Evolutionary conservation across 2,329 filamentous ascomycete species (phyloP), one percentile per base, ranked within the genome.

Genomic region (Penicillium glabrum): DNA sequence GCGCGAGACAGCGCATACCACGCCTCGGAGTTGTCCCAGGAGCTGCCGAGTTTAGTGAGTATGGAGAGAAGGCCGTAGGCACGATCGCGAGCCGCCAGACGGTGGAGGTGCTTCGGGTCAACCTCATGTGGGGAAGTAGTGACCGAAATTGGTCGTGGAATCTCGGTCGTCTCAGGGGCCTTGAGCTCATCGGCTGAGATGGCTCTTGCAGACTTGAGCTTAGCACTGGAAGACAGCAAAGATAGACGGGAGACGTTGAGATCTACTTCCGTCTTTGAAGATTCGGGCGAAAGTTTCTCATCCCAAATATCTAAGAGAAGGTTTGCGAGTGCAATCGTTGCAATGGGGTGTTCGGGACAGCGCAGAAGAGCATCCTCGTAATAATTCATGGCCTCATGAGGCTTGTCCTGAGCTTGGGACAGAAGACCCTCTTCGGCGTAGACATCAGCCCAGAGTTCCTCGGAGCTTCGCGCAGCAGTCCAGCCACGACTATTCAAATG

Each of bases 11-110:
- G 83, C 5, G 89, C 85, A 69, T 91, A 93, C 95, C 95, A 99
- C 5, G 93, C 95, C 71, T 98, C 95, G 0, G 90, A 87, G 71
- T 89, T 85, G 74, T 97, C 93, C 95, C 95, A 99, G 0, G 91
- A 90, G 13, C 81, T 82, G 9, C 93, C 93, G 9, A 93, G 83
- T 72, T 92, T 96, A 2, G 93, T 98, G 52, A 98, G 79, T 0
- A 86, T 85, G 0, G 89, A 89, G 3, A 99, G 80, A 16, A 99
- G 82, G 13, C 88, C 89, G 69, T 92, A 95, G 0, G 95, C 95
- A 50, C 95, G 85, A 70, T 98, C 95, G 21, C 93, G 86, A 16
- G 93, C 90, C 3, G 93, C 90, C n/a, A 98, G 84, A 11, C 92
- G 86, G 72, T 95, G 92, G 33, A 91, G 81, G 16, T 89, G 83